phyloP scores from a whole-genome alignment of 2,329 filamentous ascomycete genomes.

The Fusarium anguioides region DNA sequence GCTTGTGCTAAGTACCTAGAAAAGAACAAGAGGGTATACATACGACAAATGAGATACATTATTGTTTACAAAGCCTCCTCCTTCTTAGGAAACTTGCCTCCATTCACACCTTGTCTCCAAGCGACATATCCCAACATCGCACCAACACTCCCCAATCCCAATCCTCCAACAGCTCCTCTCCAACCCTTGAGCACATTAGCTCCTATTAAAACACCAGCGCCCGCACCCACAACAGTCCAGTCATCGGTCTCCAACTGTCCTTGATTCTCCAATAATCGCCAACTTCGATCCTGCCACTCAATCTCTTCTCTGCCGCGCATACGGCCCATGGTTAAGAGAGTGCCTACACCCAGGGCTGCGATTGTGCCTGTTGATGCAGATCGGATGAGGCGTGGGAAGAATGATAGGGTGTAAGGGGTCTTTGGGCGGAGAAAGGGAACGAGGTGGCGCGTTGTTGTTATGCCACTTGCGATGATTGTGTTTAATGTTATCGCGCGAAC shows the following conservation, averaged over 20 bases:
- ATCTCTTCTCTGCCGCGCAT: conserved; percentile 69
- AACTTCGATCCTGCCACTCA: conserved; percentile 73
- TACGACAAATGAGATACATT: not conserved
- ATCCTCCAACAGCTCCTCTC: conserved; percentile 56
- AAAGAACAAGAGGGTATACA: not conserved
- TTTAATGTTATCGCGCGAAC: conserved; percentile 66
- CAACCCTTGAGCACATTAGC: conserved; percentile 49
- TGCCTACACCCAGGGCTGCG: conserved; percentile 57
- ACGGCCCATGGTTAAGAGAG: conserved; percentile 55
- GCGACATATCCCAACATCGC: conserved; percentile 62
- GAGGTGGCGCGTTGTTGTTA: conserved; percentile 50
- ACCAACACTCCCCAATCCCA: conserved; percentile 60
- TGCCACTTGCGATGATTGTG: conserved; percentile 58
- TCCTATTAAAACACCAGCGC: conserved; percentile 49
- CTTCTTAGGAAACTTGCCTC: conserved; percentile 53
- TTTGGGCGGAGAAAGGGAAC: conserved; percentile 46
- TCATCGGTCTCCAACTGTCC: conserved; percentile 69
- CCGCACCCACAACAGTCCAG: conserved; percentile 61
- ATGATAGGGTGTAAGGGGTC: conserved; percentile 44
- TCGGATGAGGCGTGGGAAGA: conserved; percentile 55
- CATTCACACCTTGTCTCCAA: conserved; percentile 62
- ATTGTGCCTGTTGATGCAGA: conserved; percentile 59
- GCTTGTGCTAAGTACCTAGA: not conserved
- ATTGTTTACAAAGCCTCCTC: conserved; percentile 25
- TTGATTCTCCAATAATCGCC: conserved; percentile 68